These are phyloP conservation scores for Phaeomoniella chlamydospora DNA, from an alignment of 2,329 filamentous ascomycete genomes.

Conservation along the genomic window DNA sequence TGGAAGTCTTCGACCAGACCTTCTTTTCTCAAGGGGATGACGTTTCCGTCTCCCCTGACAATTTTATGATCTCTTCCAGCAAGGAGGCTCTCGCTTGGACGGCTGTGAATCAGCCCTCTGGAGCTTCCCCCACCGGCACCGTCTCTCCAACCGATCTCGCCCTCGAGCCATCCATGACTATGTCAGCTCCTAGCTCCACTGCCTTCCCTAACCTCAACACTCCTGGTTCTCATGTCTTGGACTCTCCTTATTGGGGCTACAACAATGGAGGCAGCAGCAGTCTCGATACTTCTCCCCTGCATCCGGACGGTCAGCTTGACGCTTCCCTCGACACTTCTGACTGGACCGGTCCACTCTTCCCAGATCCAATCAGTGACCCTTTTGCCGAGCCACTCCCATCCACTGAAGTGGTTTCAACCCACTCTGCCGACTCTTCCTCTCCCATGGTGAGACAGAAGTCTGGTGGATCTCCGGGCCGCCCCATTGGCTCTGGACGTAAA, in stretches of 20 bases:
- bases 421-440: slow-evolving; percentile 6
- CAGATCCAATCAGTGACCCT: slow-evolving; percentile 8
- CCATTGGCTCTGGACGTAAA: slow-evolving; percentile 31
- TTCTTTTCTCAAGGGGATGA: slow-evolving; percentile 9
- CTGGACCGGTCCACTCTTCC: slow-evolving; percentile 11
- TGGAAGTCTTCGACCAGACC: slow-evolving; percentile 10
- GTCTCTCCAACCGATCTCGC: slow-evolving; percentile 67
- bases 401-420: no score
- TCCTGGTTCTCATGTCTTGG: slow-evolving; percentile 43
- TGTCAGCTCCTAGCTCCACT: slow-evolving; percentile 61
- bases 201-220: slow-evolving; percentile 68
- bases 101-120: slow-evolving; percentile 24
- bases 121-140: slow-evolving; percentile 32
- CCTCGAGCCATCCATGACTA: slow-evolving; percentile 35
- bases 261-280: slow-evolving; percentile 9
- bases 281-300: slow-evolving; percentile 11
- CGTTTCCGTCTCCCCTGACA: slow-evolving; percentile 9
- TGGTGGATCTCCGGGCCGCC: slow-evolving; percentile 18
- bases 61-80: slow-evolving; percentile 7
- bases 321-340: slow-evolving; percentile 8
- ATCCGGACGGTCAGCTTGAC: slow-evolving; percentile 11
- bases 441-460: slow-evolving; percentile 14
- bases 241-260: slow-evolving; percentile 34
- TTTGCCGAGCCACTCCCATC: slow-evolving; percentile 14
- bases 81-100: slow-evolving; percentile 17